Base-by-base conservation (phyloP, 2,329 filamentous ascomycete species). In the Pseudogymnoascus sp. region DNA sequence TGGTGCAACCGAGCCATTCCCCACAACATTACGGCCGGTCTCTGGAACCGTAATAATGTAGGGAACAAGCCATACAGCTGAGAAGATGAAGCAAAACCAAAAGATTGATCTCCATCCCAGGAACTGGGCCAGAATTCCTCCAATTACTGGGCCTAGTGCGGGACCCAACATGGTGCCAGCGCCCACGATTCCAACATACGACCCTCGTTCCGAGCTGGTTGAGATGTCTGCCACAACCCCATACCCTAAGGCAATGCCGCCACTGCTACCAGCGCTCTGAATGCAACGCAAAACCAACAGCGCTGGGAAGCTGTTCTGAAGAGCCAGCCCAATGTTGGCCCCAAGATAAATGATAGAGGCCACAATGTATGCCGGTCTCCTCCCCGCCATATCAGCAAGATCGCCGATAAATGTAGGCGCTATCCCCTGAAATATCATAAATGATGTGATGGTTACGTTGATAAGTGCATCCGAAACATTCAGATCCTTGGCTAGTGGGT, bases 151-250 rank as follows among this genome's bases (percentile, higher is more conserved):
- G 0, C 78, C 68, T 8, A 70, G 37, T 5, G 68, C 71, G 2
- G 77, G n/a, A n/a, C 69, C 70, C 60, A 68, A 85, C 83, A 72
- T 89, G 83, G 23, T 84, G n/a, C 60, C 60, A 16, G 39, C 34
- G 34, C 36, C 34, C n/a, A 86, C 83, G 65, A 86, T 82, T 61
- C 85, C 89, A 77, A 93, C 87, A 71, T 90, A 93, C 64, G 81
- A 83, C 2, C 90, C 90, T 69, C 90, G 79, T 73, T 93, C 88
- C 0, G 83, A 81, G 54, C 83, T 85, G 0, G 87, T 85, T 0
- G 86, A 81, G 4, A 92, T 81, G 69, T 95, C 90, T 0, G 88
- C 86, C 13, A 93, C 83, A 1, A 92, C 85, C 1, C 86, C 90
- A 66, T 83, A 88, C 0, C 84, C 85, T 1, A 95, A 78, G 0